Conservation (phyloP, 2,329 filamentous ascomycete genomes). For the Calonectria leucothoes region DNA sequence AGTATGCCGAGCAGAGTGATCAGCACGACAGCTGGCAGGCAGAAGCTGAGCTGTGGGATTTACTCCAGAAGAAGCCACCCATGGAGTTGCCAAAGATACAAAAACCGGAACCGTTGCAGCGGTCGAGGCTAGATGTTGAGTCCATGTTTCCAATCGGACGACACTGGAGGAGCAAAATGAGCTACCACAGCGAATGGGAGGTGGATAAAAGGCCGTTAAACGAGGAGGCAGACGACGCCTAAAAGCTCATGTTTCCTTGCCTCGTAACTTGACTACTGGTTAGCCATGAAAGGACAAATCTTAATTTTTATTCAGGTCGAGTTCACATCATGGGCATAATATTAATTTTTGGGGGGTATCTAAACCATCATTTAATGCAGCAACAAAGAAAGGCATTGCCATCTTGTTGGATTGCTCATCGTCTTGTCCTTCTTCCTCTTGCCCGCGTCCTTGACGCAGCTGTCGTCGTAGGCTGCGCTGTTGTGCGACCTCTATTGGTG, state of each 20-base stretch:
- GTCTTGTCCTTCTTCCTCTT: conserved; percentile 45
- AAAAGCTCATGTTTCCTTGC: neutral
- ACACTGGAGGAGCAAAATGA: conserved; percentile 53
- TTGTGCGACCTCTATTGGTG: conserved; percentile 47
- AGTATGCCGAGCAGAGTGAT: conserved; percentile 57
- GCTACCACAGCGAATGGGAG: conserved; percentile 59
- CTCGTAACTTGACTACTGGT: too few species aligned
- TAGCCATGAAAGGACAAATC: neutral
- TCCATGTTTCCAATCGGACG: conserved; percentile 49
- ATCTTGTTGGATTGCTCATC: conserved; percentile 6
- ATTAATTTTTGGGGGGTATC: conserved; percentile 21
- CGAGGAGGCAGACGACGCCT: neutral
- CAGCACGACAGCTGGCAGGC: conserved; percentile 52
- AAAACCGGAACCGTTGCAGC: conserved; percentile 42
- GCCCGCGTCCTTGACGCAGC: conserved; percentile 41
- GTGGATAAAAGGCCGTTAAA: conserved; percentile 7
- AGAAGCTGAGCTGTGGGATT: conserved; percentile 58
- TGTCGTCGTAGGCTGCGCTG: neutral
- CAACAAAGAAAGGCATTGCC: neutral
- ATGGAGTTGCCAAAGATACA: conserved; percentile 46
- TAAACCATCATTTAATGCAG: neutral
- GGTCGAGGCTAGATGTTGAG: conserved; percentile 48
- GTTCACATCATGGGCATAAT: neutral
- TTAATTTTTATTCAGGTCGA: neutral
- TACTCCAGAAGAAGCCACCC: conserved; percentile 54